phyloP scores from a whole-genome alignment of 148 eudicot genomes.

The Fagopyrum homotropicum region DNA sequence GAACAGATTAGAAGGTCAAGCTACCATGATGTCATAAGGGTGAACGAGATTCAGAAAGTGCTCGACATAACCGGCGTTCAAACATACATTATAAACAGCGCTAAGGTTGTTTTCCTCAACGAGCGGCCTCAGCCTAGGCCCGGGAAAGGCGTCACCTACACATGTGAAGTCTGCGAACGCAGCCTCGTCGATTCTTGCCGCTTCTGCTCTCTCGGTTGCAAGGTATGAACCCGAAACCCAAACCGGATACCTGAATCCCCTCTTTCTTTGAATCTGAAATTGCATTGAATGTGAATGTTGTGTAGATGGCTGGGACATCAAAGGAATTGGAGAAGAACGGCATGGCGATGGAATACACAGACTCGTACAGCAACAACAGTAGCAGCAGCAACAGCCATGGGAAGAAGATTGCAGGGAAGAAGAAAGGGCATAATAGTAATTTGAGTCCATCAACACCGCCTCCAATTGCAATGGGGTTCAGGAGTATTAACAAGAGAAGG shows the following conservation, averaged over 20 bases:
- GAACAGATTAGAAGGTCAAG: slow-evolving; percentile 84
- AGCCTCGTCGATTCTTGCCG: slow-evolving; percentile 87
- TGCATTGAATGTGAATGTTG: slow-evolving; percentile 4
- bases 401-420: slow-evolving; percentile 7
- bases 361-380: slow-evolving; percentile 53
- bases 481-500: slow-evolving; percentile 60
- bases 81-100: slow-evolving; percentile 86
- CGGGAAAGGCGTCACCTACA: slow-evolving; percentile 86
- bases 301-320: slow-evolving; percentile 78
- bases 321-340: slow-evolving; percentile 35
- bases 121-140: slow-evolving; percentile 94
- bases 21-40: slow-evolving; percentile 94
- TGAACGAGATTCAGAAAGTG: slow-evolving; percentile 71
- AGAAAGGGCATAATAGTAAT: slow-evolving; percentile 38
- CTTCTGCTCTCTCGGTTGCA: slow-evolving; percentile 91
- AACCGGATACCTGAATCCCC: background rate
- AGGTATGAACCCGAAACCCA: slow-evolving; percentile 33
- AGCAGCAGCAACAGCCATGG: slow-evolving; percentile 21
- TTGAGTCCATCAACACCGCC: slow-evolving; percentile 84
- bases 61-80: slow-evolving; percentile 72
- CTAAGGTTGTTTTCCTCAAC: slow-evolving; percentile 80
- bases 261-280: background rate
- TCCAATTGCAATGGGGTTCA: slow-evolving; percentile 40
- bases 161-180: slow-evolving; percentile 79
- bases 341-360: slow-evolving; percentile 11